Evolutionary conservation across 495 filamentous ascomycete species (phyloP).

Genomic region (Penicillium lagena): DNA sequence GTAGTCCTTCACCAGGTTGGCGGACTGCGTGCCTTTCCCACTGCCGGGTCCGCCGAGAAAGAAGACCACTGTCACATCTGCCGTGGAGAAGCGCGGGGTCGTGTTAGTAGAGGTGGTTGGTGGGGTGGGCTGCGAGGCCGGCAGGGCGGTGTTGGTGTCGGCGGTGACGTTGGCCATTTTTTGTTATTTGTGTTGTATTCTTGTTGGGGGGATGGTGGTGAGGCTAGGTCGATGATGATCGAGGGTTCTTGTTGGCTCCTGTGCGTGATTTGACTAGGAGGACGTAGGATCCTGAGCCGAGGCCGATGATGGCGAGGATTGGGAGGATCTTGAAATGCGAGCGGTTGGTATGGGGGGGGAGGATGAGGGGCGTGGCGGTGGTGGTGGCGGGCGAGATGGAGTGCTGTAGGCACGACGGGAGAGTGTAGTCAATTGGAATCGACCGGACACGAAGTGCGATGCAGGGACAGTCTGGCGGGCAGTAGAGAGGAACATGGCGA

Average conservation of each 20-base stretch:
- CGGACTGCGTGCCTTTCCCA: slow-evolving; percentile 70
- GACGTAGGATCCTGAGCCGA: slow-evolving; percentile 54
- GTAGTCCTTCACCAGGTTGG: slow-evolving; percentile 81
- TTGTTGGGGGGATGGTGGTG: neutral
- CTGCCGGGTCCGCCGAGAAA: slow-evolving; percentile 51
- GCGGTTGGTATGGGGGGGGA: slow-evolving; percentile 23
- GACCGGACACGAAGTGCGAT: too few species aligned
- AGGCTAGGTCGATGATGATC: neutral
- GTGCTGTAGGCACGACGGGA: too few species aligned
- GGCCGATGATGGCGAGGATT: slow-evolving; percentile 52
- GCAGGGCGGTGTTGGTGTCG: slow-evolving; percentile 38
- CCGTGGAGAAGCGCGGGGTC: slow-evolving; percentile 69
- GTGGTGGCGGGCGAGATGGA: too few species aligned
- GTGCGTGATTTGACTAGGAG: slow-evolving; percentile 56
- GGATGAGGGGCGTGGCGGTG: neutral
- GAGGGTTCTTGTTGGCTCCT: slow-evolving; percentile 19
- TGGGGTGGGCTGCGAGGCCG: neutral
- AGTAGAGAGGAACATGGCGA: too few species aligned
- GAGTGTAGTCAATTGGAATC: too few species aligned
- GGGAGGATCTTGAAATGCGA: slow-evolving; percentile 59
- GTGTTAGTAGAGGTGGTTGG: slow-evolving; percentile 4
- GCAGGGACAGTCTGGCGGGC: too few species aligned
- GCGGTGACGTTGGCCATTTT: slow-evolving; percentile 2
- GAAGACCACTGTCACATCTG: slow-evolving; percentile 76
- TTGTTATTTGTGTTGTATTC: slow-evolving; percentile 7